Percentiles rank a stretch among this genome's conserved stretches.
These are phyloP conservation scores for Saccharomycopsis hybrid DNA, from an alignment of 1,139 yeast genomes.

Conservation along the genomic window DNA sequence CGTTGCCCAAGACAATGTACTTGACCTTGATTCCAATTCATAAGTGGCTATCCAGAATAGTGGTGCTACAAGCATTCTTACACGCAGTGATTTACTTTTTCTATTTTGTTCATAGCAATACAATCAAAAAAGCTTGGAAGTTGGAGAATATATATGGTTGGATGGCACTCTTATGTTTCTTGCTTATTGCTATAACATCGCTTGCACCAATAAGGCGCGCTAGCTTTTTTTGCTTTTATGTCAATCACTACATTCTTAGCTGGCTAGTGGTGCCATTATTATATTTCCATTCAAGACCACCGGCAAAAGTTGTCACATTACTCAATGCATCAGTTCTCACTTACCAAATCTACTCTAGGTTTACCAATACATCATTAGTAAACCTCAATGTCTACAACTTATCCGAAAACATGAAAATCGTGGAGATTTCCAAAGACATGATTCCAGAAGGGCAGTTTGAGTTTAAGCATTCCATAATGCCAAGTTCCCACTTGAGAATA, in stretches of 20 bases:
- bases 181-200: constrained; percentile 44
- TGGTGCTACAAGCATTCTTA: constrained; percentile 52
- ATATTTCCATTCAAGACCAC: constrained; percentile 73
- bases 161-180: constrained; percentile 55
- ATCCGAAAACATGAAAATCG: constrained; percentile 39
- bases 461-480: constrained; percentile 25
- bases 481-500: constrained; percentile 53
- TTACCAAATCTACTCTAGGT: constrained; percentile 34
- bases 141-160: constrained; percentile 58
- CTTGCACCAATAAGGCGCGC: constrained; percentile 49
- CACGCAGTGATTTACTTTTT: constrained; percentile 61
- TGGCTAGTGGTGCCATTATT: constrained; percentile 57
- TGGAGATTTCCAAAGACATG: constrained; percentile 38
- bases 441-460: constrained; percentile 17
- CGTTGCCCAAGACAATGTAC: constrained; percentile 49
- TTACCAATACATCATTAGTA: constrained; percentile 32
- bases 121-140: constrained; percentile 45
- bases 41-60: constrained; percentile 74
- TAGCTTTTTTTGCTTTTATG: constrained; percentile 53
- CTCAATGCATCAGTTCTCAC: constrained; percentile 41
- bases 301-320: constrained; percentile 43
- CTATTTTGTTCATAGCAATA: constrained; percentile 43
- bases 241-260: constrained; percentile 60
- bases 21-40: constrained; percentile 55
- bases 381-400: constrained; percentile 37